phyloP scores from a whole-genome alignment of 768 basidiomycete species.

The Crassisporium funariophilum region DNA sequence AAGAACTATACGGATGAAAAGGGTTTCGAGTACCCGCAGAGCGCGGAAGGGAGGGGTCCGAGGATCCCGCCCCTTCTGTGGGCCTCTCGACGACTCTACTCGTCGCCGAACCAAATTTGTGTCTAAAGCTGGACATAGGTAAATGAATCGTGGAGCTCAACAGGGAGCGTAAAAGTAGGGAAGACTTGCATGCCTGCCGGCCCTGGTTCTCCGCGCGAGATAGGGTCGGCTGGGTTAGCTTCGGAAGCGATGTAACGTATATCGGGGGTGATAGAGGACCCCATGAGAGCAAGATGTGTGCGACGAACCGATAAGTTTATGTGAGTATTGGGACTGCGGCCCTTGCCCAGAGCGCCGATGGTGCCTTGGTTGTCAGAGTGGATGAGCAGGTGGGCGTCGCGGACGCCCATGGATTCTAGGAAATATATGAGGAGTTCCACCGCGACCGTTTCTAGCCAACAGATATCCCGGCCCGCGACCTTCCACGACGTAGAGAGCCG shows the following conservation, averaged over 20 bases:
- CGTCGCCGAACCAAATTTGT: neutral
- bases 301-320: constrained; percentile 24
- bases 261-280: neutral
- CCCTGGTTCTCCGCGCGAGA: constrained; percentile 17
- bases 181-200: neutral
- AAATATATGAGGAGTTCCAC: constrained; percentile 18
- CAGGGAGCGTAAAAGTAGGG: constrained; percentile 12
- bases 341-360: constrained; percentile 31
- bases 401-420: constrained; percentile 10
- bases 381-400: constrained; percentile 19
- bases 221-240: constrained; percentile 12
- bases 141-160: constrained; percentile 15
- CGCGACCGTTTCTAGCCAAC: constrained; percentile 23
- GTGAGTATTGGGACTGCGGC: constrained; percentile 27
- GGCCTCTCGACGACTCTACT: constrained; percentile 1
- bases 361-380: constrained; percentile 34
- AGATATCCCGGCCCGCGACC: constrained; percentile 15
- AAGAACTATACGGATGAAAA: neutral
- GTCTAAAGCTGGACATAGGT: constrained; percentile 6
- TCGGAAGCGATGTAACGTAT: neutral
- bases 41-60: neutral
- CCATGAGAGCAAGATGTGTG: constrained; percentile 1
- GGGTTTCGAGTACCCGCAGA: neutral
- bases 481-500: constrained; percentile 10
- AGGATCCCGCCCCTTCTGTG: neutral